These are phyloP conservation scores for Camillea tinctor DNA, from an alignment of 2,329 filamentous ascomycete genomes.

Conservation along the genomic window DNA sequence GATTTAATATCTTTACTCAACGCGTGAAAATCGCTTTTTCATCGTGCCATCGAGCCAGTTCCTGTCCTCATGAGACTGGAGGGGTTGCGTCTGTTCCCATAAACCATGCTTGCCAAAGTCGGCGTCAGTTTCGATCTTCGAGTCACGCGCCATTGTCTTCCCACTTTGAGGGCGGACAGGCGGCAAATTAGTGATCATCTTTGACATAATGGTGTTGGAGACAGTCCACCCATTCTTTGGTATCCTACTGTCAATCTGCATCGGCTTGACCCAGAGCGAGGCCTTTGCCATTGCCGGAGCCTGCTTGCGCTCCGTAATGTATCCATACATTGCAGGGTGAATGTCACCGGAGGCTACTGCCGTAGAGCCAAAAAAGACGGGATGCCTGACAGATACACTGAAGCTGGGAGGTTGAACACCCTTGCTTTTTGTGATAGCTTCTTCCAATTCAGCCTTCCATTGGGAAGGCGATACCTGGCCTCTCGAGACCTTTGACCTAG, in stretches of 20 bases:
- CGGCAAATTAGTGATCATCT: neutral
- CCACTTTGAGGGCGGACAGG: slow-evolving; percentile 3
- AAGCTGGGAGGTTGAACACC: slow-evolving; percentile 14
- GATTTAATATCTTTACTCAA: slow-evolving; percentile 26
- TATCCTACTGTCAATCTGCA: neutral
- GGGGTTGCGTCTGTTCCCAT: slow-evolving; percentile 18
- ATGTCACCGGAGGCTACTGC: slow-evolving; percentile 22
- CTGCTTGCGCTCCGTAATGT: slow-evolving; percentile 22
- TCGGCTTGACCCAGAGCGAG: slow-evolving; percentile 12
- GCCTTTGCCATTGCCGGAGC: neutral
- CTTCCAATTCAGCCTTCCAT: slow-evolving; percentile 24
- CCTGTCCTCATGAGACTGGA: slow-evolving; percentile 8
- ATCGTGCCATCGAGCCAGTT: slow-evolving; percentile 27
- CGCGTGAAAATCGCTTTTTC: slow-evolving; percentile 25
- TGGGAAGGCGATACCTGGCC: slow-evolving; percentile 19
- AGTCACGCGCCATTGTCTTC: neutral
- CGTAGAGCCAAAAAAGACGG: slow-evolving; percentile 32
- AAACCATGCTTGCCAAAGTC: slow-evolving; percentile 20
- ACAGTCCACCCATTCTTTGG: slow-evolving; percentile 8
- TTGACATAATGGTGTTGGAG: neutral
- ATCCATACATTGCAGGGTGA: slow-evolving; percentile 30
- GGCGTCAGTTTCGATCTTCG: slow-evolving; percentile 5
- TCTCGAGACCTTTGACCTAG: slow-evolving; percentile 20
- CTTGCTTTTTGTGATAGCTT: slow-evolving; percentile 22
- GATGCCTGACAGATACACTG: slow-evolving; percentile 32